These are phyloP conservation scores for Xylariaceae sp. DNA, from an alignment of 2,329 filamentous ascomycete species.

Conservation along the genomic window DNA sequence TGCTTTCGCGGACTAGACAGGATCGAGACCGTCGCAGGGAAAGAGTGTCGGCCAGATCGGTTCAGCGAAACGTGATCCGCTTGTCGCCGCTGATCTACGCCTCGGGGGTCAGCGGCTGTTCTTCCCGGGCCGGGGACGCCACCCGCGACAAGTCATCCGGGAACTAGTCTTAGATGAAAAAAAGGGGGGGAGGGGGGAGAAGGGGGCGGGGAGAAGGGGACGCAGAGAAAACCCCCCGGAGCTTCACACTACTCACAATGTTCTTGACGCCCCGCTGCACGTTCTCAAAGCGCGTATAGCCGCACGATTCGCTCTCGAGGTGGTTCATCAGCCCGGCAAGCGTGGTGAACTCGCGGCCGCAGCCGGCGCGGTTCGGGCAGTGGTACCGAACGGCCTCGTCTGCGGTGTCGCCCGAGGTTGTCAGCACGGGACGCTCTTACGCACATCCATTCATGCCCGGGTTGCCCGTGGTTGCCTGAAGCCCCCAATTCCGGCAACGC, in stretches of 20 bases:
- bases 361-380: conserved; percentile 27
- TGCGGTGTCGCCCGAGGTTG: no score
- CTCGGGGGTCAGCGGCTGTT: no score
- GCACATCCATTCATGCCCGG: no score
- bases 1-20: no score
- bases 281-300: conserved; percentile 29
- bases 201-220: not conserved
- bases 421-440: no score
- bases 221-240: not conserved
- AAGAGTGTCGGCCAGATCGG: no score
- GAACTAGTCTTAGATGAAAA: not conserved
- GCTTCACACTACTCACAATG: conserved; percentile 3
- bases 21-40: no score
- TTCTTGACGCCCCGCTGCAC: conserved; percentile 8
- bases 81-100: no score
- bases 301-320: conserved; percentile 35
- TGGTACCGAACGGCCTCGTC: conserved; percentile 33
- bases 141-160: no score
- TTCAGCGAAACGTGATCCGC: no score
- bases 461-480: no score
- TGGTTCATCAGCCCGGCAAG: conserved; percentile 34
- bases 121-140: no score
- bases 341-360: conserved; percentile 29
- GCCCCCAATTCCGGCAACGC: not conserved
- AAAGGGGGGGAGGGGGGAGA: not conserved